These are phyloP conservation scores for Puccinia triticina DNA, from an alignment of 1,284 basidiomycete species.

Conservation along the genomic window DNA sequence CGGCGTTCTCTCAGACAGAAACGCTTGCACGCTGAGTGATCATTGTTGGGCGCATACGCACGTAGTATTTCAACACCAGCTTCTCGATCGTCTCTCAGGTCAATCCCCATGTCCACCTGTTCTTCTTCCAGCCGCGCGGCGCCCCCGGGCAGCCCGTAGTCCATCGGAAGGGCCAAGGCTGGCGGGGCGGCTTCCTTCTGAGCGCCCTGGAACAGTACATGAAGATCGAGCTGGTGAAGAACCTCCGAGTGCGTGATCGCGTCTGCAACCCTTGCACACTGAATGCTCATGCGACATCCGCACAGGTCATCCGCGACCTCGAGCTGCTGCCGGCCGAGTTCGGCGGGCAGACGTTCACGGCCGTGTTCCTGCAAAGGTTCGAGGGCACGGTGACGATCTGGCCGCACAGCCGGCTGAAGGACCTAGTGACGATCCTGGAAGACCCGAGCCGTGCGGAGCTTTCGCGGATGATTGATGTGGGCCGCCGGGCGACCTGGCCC, in stretches of 20 bases:
- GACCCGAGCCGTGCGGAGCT: constrained; percentile 69
- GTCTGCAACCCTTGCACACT: too few relatives aligned
- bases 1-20: background rate
- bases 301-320: constrained; percentile 85
- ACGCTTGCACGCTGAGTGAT: constrained; percentile 50
- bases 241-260: constrained; percentile 82
- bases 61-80: constrained; percentile 69
- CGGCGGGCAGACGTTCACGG: constrained; percentile 90
- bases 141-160: constrained; percentile 91
- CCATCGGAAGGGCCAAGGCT: constrained; percentile 88
- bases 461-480: constrained; percentile 79
- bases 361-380: constrained; percentile 86
- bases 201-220: constrained; percentile 82
- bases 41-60: constrained; percentile 16
- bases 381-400: constrained; percentile 74
- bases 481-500: constrained; percentile 90
- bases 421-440: constrained; percentile 80
- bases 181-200: constrained; percentile 92
- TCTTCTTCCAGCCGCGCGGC: constrained; percentile 92
- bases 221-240: constrained; percentile 90
- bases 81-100: constrained; percentile 94
- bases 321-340: constrained; percentile 79
- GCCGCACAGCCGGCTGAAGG: constrained; percentile 73
- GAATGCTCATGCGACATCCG: background rate
- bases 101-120: constrained; percentile 97